Conservation (phyloP, 257 asterid genomes). For the Solanum piurae region DNA sequence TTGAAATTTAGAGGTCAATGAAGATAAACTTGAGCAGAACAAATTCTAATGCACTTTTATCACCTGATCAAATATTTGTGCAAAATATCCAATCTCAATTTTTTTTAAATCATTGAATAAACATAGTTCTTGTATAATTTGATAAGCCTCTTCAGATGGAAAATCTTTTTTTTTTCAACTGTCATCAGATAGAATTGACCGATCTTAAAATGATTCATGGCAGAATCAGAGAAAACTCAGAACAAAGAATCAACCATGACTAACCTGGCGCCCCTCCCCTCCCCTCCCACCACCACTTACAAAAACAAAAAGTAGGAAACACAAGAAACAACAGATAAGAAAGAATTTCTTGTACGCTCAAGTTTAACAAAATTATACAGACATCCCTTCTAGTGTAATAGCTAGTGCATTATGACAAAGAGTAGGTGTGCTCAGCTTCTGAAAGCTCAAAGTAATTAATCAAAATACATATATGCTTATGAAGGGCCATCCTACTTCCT, state of each 20-base stretch:
- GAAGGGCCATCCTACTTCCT: neutral
- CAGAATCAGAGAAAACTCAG: neutral
- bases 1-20: constrained; percentile 12
- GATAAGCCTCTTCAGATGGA: neutral
- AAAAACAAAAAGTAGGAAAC: neutral
- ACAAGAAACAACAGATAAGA: neutral
- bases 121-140: neutral
- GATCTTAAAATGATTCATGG: neutral
- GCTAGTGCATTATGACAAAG: neutral
- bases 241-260: neutral
- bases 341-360: neutral
- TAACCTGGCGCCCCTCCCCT: neutral
- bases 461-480: neutral
- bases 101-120: neutral
- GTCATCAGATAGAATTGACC: neutral
- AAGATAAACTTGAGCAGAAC: neutral
- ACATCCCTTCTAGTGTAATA: neutral
- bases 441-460: neutral
- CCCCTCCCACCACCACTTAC: neutral
- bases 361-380: neutral
- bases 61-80: neutral
- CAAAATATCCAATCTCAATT: neutral
- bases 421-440: neutral
- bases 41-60: neutral
- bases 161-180: neutral